Base-by-base conservation (phyloP, 2,329 filamentous ascomycete species). In the Hansfordia pulvinata region DNA sequence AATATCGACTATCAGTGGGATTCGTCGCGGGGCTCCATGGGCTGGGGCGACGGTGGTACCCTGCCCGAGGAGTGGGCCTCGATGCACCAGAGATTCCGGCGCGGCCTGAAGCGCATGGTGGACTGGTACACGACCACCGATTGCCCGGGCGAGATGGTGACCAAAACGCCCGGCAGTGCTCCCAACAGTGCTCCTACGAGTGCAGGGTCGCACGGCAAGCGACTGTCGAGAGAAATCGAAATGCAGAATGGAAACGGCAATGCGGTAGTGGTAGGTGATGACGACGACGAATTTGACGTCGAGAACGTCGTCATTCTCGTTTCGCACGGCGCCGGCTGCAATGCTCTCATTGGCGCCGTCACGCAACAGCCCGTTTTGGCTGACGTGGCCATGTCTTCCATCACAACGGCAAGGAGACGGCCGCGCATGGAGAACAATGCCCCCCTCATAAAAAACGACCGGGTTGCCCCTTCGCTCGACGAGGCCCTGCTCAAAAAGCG, bases 1-100 rank as follows among this genome's bases (percentile, higher is more conserved):
- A 68, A 80, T 26, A 66, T 94, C n/a, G 90, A 98, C 51, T 92
- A 83, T 43, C 80, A 88, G 41, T 98, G 90, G 88, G 86, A 98
- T 45, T 94, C 86, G 32, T 88, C 86, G 64, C 69, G 80, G 10
- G 58, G 67, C 3, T 73, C 81, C 0, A 64, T 83, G 22, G 63
- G 76, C 35, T 96, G 90, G 80, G 88, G 86, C 6, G 76, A 84
- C 41, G 88, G 88, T 8, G 90, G 88, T 20, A 68, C 77, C 22
- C 81, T 83, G 40, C 85, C 83, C 1, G 90, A 98, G 52, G 90
- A 96, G 52, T 98, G 90, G 90, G 80, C 83, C 17, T 64, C 74
- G 4, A 96, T 98, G 90, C 90, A 98, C 52, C 77, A 76, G 46
- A 71, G 90, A 13, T 93, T 96, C 43, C 69, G 85, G 19, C 70